Conservation (phyloP, 495 filamentous ascomycete genomes). For the Penicillium parvum region DNA sequence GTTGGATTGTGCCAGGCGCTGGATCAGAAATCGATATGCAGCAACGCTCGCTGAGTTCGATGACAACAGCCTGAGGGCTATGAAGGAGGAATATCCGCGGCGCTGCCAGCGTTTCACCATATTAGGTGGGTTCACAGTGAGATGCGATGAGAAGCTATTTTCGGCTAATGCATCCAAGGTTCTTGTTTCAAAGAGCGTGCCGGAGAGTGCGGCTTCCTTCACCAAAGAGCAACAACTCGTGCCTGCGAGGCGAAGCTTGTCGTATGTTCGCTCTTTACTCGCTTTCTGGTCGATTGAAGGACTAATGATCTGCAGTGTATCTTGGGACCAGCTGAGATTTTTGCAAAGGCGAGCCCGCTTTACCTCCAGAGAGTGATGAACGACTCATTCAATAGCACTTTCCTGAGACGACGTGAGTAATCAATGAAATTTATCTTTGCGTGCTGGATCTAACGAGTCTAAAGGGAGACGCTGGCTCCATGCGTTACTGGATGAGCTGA, state of each 20-base stretch:
- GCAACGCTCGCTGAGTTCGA: neutral
- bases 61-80: too few species aligned
- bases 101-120: neutral
- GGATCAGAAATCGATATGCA: conserved; percentile 1
- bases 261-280: neutral
- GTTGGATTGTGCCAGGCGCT: neutral
- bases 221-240: conserved; percentile 1
- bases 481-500: conserved; percentile 9
- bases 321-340: conserved; percentile 5
- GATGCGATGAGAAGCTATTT: too few species aligned
- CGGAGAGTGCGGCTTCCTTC: conserved; percentile 1
- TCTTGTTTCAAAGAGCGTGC: neutral
- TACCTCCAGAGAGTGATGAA: conserved; percentile 9
- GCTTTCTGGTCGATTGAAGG: neutral
- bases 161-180: neutral
- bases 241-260: neutral
- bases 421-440: too few species aligned
- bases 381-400: neutral
- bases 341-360: conserved; percentile 8
- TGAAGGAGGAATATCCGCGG: neutral
- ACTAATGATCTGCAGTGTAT: conserved; percentile 3
- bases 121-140: neutral
- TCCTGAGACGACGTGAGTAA: conserved; percentile 9
- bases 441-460: too few species aligned
- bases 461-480: conserved; percentile 21